A percentile compares a stretch with the other conserved stretches of the same genome.
phyloP scores from a whole-genome alignment of 345 rosid species.

The Salix dunnii region DNA sequence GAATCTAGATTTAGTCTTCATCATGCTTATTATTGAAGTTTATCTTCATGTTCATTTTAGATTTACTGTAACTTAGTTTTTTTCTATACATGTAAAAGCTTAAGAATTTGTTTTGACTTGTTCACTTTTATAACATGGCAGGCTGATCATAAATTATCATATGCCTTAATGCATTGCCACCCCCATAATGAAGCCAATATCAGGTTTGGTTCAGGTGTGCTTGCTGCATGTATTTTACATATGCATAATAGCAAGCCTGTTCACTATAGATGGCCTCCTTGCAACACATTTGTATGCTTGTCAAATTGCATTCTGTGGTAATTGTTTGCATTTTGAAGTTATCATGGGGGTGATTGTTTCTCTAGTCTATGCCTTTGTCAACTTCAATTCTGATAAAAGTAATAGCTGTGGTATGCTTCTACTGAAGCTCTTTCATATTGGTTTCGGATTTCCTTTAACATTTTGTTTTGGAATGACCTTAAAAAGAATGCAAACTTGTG shows the following conservation, averaged over 20 bases:
- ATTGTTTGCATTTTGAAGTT: no score
- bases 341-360: no score
- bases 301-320: no score
- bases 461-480: not conserved
- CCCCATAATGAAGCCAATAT: slow-evolving; percentile 65
- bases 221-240: slow-evolving; percentile 20
- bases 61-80: not conserved
- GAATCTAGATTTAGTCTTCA: no score
- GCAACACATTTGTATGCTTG: not conserved
- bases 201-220: slow-evolving; percentile 50
- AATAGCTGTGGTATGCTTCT: no score
- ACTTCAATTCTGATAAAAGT: no score
- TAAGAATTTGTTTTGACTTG: not conserved
- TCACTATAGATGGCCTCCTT: slow-evolving; percentile 5
- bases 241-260: not conserved
- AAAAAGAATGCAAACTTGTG: not conserved
- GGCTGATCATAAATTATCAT: slow-evolving; percentile 93
- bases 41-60: no score
- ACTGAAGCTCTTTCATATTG: no score
- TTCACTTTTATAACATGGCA: slow-evolving; percentile 33
- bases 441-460: no score
- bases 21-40: no score
- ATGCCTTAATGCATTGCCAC: slow-evolving; percentile 76
- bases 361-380: no score
- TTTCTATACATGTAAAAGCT: not conserved